phyloP scores from a whole-genome alignment of 176 grass and related monocot genomes.

The Stipa capillata region DNA sequence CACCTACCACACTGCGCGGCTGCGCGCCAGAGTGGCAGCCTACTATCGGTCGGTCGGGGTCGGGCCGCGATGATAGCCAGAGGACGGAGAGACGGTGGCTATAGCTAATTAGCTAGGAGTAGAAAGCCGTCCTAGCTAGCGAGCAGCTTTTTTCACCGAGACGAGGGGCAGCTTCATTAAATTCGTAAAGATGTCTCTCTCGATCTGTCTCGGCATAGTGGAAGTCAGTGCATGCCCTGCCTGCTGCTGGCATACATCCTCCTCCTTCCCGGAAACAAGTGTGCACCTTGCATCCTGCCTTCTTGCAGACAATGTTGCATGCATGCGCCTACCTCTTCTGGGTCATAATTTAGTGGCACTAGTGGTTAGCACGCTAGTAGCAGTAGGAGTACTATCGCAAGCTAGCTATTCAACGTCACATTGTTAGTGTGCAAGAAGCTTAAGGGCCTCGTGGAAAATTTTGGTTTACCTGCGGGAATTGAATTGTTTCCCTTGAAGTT shows the following conservation, averaged over 20 bases:
- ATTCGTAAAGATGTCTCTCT: constrained; percentile 33
- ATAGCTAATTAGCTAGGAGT: background rate
- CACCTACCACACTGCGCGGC: background rate
- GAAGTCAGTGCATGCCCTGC: constrained; percentile 14
- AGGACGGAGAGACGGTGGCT: background rate
- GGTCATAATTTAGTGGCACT: background rate
- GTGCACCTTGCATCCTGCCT: background rate
- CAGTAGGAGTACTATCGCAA: background rate
- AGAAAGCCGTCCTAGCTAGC: constrained; percentile 16
- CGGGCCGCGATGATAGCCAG: constrained; percentile 16
- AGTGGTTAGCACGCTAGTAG: background rate
- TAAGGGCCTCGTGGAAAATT: too few relatives aligned
- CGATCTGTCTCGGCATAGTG: constrained; percentile 28
- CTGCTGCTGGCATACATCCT: background rate
- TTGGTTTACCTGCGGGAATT: too few relatives aligned
- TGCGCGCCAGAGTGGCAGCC: background rate
- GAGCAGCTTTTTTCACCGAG: background rate
- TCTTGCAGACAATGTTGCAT: background rate
- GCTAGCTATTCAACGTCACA: background rate
- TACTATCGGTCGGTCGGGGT: constrained; percentile 1
- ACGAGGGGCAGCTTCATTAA: constrained; percentile 13
- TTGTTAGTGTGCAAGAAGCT: too few relatives aligned
- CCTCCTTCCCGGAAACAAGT: background rate
- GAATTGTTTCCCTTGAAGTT: too few relatives aligned
- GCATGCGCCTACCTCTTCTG: background rate